Conservation (phyloP, 2,329 filamentous ascomycete species). For the Tolypocladium inflatum region DNA sequence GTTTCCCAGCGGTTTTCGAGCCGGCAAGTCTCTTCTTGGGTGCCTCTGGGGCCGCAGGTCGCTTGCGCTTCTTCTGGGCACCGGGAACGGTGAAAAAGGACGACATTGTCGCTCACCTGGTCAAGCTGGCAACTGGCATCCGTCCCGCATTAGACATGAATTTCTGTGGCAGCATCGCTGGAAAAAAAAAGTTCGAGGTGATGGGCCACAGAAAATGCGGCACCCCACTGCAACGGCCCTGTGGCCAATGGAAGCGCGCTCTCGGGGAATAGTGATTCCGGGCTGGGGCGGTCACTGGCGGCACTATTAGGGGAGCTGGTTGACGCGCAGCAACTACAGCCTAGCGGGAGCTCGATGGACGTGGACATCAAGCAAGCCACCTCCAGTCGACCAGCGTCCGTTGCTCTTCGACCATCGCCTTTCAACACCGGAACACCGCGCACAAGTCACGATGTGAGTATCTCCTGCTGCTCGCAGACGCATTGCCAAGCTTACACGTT, state of each 20-base stretch:
- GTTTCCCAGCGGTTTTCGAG: slow-evolving; percentile 31
- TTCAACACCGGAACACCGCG: neutral
- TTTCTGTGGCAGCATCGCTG: slow-evolving; percentile 2
- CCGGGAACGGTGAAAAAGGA: slow-evolving; percentile 91
- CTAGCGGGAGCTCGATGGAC: slow-evolving; percentile 14
- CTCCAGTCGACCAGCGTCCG: neutral
- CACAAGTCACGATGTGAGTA: slow-evolving; percentile 4
- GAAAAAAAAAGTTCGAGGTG: slow-evolving; percentile 31
- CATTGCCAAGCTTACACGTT: neutral
- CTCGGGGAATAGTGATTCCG: slow-evolving; percentile 22
- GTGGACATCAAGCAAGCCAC: slow-evolving; percentile 2
- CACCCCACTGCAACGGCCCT: neutral
- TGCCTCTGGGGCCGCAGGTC: slow-evolving; percentile 42
- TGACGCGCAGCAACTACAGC: slow-evolving; percentile 29
- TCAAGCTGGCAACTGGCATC: neutral
- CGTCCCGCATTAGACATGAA: slow-evolving; percentile 9
- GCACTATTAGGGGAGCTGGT: slow-evolving; percentile 18
- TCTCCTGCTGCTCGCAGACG: neutral
- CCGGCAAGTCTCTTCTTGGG: slow-evolving; percentile 51
- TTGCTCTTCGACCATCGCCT: slow-evolving; percentile 4
- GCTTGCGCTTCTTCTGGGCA: slow-evolving; percentile 85
- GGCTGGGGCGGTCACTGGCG: slow-evolving; percentile 19
- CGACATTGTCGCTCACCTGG: slow-evolving; percentile 53
- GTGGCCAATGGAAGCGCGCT: slow-evolving; percentile 13
- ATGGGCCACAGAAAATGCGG: slow-evolving; percentile 14